These are phyloP conservation scores for Mucor irregularis DNA, from an alignment of 371 early-diverging fungal species.

Conservation along the genomic window DNA sequence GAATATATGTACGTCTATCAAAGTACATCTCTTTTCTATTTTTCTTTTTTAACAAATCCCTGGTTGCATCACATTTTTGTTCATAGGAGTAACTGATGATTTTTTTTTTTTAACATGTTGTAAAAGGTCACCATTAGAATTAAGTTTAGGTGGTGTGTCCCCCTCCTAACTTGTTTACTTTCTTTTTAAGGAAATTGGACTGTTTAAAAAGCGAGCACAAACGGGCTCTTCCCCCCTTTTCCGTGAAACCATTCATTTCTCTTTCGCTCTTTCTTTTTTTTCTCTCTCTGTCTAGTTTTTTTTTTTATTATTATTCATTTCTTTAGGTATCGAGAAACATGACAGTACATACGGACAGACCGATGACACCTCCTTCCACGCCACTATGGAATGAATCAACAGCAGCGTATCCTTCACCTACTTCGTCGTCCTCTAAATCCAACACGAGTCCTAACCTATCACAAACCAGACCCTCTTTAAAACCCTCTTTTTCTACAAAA, in stretches of 20 bases:
- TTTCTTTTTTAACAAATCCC: too few relatives aligned
- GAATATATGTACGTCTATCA: too few relatives aligned
- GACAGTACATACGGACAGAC: conserved; percentile 2
- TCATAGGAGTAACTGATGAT: too few relatives aligned
- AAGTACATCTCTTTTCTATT: too few relatives aligned
- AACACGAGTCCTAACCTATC: neutral
- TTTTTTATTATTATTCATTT: neutral
- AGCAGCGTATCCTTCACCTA: neutral
- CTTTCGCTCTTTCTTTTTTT: neutral
- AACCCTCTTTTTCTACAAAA: conserved; percentile 8
- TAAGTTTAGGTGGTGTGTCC: too few relatives aligned
- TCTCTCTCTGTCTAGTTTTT: neutral
- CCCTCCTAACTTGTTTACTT: too few relatives aligned
- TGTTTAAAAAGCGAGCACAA: conserved; percentile 2
- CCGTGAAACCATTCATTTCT: neutral
- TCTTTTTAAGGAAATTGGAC: neutral
- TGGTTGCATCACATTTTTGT: too few relatives aligned
- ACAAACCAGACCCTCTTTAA: neutral
- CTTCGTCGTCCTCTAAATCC: neutral
- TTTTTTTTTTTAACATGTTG: too few relatives aligned
- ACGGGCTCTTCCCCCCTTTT: neutral
- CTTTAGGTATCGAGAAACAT: neutral
- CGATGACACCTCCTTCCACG: conserved; percentile 15
- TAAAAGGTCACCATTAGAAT: too few relatives aligned
- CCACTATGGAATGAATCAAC: conserved; percentile 13